Conservation (phyloP, 164 flowering plant species). For the Magnolia sinica region DNA sequence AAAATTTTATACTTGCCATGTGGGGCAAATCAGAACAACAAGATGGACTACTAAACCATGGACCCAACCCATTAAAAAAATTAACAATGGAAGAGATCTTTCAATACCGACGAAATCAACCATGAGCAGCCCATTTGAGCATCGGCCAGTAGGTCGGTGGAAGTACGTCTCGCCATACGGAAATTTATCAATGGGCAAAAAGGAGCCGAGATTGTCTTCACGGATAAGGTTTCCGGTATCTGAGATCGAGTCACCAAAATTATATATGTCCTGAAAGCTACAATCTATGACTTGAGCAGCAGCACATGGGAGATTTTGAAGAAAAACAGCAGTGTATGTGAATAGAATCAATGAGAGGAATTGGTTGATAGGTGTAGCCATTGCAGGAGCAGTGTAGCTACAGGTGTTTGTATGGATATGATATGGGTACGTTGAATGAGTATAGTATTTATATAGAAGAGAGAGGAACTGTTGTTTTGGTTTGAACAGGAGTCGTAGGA, state of each 20-base stretch:
- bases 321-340: not conserved
- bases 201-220: not conserved
- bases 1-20: no score
- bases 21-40: no score
- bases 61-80: not conserved
- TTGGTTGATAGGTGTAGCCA: no score
- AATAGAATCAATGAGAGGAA: not conserved
- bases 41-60: no score
- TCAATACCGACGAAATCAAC: constrained; percentile 4
- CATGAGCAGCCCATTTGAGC: constrained; percentile 9
- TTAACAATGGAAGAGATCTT: no score
- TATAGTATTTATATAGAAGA: no score
- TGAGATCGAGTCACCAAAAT: constrained; percentile 11
- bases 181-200: not conserved
- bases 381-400: no score
- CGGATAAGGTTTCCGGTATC: constrained; percentile 9
- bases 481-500: no score
- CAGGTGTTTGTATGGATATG: no score
- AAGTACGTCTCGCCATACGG: constrained; percentile 12
- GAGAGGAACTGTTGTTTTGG: no score
- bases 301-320: not conserved
- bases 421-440: no score
- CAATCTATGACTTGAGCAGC: not conserved
- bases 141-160: constrained; percentile 6
- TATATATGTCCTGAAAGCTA: not conserved